Evolutionary conservation across 805 yeast genomes (phyloP).

Genomic region (Spathaspora girioi): DNA sequence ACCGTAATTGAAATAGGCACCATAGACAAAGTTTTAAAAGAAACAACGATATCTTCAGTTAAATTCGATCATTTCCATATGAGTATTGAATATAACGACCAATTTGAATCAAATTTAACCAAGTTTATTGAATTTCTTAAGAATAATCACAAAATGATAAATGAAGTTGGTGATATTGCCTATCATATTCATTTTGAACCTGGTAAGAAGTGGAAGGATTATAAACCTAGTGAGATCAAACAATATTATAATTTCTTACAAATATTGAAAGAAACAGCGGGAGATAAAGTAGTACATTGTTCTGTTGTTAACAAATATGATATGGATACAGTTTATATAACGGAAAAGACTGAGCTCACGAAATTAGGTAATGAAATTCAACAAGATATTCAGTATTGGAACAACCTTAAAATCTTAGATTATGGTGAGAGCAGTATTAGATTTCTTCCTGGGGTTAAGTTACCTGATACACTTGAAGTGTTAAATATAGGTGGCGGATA

Average conservation of each 20-base stretch:
- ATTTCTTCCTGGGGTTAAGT: slow-evolving; percentile 35
- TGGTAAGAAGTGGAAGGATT: slow-evolving; percentile 29
- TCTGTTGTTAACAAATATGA: slow-evolving; percentile 38
- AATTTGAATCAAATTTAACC: slow-evolving; percentile 22
- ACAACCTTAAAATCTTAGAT: slow-evolving; percentile 28
- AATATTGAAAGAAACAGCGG: slow-evolving; percentile 17
- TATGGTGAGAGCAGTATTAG: slow-evolving; percentile 35
- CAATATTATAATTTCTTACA: slow-evolving; percentile 23
- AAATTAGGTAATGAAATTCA: slow-evolving; percentile 34
- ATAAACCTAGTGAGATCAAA: slow-evolving; percentile 18
- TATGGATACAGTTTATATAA: slow-evolving; percentile 27
- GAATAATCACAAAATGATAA: slow-evolving; percentile 12
- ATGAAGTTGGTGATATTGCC: slow-evolving; percentile 18
- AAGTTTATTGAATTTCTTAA: slow-evolving; percentile 19
- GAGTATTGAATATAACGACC: slow-evolving; percentile 28
- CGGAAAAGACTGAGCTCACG: slow-evolving; percentile 30
- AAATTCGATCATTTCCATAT: slow-evolving; percentile 22
- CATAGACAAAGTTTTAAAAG: slow-evolving; percentile 8
- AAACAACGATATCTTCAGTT: slow-evolving; percentile 9
- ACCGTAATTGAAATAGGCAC: slow-evolving; percentile 19
- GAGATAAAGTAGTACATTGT: slow-evolving; percentile 30
- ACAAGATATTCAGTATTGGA: slow-evolving; percentile 33
- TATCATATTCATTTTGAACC: slow-evolving; percentile 35
- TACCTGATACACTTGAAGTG: slow-evolving; percentile 35
- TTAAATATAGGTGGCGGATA: slow-evolving; percentile 38